Conservation (phyloP, 352 stramenopile genomes). For the Phytophthora cajani region DNA sequence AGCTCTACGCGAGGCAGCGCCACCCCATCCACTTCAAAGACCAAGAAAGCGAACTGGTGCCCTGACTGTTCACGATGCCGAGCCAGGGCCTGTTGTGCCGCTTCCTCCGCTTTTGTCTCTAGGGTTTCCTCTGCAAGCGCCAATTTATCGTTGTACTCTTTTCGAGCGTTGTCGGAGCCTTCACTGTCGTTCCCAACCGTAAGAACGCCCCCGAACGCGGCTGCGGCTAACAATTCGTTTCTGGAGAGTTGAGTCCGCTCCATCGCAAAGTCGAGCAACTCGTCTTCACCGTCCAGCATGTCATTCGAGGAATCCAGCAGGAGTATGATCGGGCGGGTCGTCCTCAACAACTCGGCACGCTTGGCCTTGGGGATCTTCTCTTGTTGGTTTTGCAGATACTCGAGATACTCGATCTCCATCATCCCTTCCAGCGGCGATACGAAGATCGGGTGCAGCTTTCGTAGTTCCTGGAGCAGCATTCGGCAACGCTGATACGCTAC, state of each 20-base stretch:
- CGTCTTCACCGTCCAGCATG: conserved; percentile 67
- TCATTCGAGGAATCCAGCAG: conserved; percentile 44
- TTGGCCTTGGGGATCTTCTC: conserved; percentile 42
- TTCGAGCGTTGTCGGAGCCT: conserved; percentile 15
- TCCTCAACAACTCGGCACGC: conserved; percentile 33
- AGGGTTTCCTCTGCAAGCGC: conserved; percentile 56
- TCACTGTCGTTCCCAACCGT: conserved; percentile 21
- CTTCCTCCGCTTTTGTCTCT: conserved; percentile 53
- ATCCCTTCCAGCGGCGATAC: conserved; percentile 56
- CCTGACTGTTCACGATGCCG: conserved; percentile 54
- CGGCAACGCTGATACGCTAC: conserved; percentile 67
- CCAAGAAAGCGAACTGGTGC: conserved; percentile 64
- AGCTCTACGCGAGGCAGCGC: conserved; percentile 69
- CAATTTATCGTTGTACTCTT: conserved; percentile 41
- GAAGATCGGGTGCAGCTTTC: conserved; percentile 55
- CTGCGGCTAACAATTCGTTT: conserved; percentile 58
- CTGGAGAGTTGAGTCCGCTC: conserved; percentile 59
- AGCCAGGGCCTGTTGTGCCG: conserved; percentile 50
- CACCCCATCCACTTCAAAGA: conserved; percentile 70
- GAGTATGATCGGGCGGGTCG: conserved; percentile 56
- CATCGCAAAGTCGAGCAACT: conserved; percentile 59
- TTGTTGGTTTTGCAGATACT: conserved; percentile 40
- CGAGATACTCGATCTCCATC: conserved; percentile 64
- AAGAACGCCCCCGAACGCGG: conserved; percentile 46
- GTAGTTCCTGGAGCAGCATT: conserved; percentile 67